Evolutionary conservation across 2,329 filamentous ascomycete genomes (phyloP).

Genomic region (Penicillium sp.): DNA sequence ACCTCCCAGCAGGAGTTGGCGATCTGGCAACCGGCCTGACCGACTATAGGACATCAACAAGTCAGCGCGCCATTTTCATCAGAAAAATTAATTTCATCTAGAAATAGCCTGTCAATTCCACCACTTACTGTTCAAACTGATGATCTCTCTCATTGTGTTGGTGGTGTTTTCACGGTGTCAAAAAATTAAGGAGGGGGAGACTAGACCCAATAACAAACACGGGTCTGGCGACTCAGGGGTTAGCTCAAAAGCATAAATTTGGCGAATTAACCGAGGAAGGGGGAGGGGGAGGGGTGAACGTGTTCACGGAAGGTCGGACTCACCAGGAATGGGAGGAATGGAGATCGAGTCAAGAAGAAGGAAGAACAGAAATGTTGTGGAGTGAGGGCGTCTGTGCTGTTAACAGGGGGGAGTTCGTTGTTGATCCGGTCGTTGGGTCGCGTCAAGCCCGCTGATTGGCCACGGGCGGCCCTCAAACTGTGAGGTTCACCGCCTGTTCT

Average conservation of each 20-base stretch:
- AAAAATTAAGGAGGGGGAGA: conserved; percentile 30
- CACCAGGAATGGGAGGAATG: conserved; percentile 28
- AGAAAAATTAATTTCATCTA: conserved; percentile 8
- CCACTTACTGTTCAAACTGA: conserved; percentile 92
- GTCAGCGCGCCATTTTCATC: conserved; percentile 38
- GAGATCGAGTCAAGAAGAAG: conserved; percentile 22
- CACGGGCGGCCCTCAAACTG: conserved; percentile 1
- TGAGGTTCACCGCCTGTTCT: conserved; percentile 24
- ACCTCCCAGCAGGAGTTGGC: conserved; percentile 99
- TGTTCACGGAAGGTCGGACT: conserved; percentile 2
- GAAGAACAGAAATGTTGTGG: conserved; percentile 50
- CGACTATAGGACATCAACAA: conserved; percentile 63
- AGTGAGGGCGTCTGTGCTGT: conserved; percentile 44
- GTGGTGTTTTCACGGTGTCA: conserved; percentile 18
- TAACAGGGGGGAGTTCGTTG: conserved; percentile 30
- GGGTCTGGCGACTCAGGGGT: conserved; percentile 25
- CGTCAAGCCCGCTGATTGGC: conserved; percentile 34
- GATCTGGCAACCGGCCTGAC: conserved; percentile 99
- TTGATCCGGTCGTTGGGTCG: conserved; percentile 40
- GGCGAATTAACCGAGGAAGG: conserved; percentile 2
- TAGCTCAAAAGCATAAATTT: conserved; percentile 9
- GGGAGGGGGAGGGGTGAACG: conserved; percentile 7
- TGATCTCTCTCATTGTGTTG: conserved; percentile 95
- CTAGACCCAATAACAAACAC: conserved; percentile 29
- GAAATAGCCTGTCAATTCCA: conserved; percentile 13